Percentiles rank a stretch among this genome's conserved stretches.
phyloP scores from a whole-genome alignment of 2,329 filamentous ascomycete species.

The Uncinocarpus reesii region DNA sequence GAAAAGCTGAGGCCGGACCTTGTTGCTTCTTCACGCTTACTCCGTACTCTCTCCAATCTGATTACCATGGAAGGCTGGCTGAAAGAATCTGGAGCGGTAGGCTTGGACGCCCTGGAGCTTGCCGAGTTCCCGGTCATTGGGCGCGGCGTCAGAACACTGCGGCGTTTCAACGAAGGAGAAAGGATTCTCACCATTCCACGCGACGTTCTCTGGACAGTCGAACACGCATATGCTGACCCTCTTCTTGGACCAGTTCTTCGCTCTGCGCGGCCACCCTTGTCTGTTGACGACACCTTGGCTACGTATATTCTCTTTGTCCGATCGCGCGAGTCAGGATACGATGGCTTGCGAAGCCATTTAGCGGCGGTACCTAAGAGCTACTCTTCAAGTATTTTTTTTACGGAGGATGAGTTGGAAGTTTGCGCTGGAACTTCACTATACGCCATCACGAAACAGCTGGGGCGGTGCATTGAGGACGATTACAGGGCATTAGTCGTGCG shows the following conservation, averaged over 20 bases:
- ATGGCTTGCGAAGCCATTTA: constrained; percentile 24
- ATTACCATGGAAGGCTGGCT: constrained; percentile 31
- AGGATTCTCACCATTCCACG: constrained; percentile 28
- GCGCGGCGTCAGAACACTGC: constrained; percentile 25
- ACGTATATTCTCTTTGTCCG: constrained; percentile 29
- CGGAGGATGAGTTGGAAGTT: constrained; percentile 27
- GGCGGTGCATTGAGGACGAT: constrained; percentile 24
- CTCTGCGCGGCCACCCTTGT: constrained; percentile 25
- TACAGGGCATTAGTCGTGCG: constrained; percentile 23
- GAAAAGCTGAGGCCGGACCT: constrained; percentile 9
- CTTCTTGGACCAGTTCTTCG: constrained; percentile 27
- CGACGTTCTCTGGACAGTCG: constrained; percentile 26
- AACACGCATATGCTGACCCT: constrained; percentile 26
- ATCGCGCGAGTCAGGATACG: constrained; percentile 27
- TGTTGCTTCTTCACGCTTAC: constrained; percentile 10
- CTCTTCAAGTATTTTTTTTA: constrained; percentile 30
- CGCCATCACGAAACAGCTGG: constrained; percentile 26
- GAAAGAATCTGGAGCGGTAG: constrained; percentile 23
- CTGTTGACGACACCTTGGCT: constrained; percentile 28
- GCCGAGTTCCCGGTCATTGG: constrained; percentile 26
- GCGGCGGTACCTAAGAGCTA: constrained; percentile 26
- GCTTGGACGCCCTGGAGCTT: constrained; percentile 26
- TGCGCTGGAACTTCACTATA: constrained; percentile 28
- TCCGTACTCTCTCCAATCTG: constrained; percentile 16
- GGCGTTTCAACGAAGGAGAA: constrained; percentile 27